A percentile compares a stretch with the other conserved stretches of the same genome.
Evolutionary conservation across 2,329 filamentous ascomycete genomes (phyloP).

Genomic region (Apiospora hydei): DNA sequence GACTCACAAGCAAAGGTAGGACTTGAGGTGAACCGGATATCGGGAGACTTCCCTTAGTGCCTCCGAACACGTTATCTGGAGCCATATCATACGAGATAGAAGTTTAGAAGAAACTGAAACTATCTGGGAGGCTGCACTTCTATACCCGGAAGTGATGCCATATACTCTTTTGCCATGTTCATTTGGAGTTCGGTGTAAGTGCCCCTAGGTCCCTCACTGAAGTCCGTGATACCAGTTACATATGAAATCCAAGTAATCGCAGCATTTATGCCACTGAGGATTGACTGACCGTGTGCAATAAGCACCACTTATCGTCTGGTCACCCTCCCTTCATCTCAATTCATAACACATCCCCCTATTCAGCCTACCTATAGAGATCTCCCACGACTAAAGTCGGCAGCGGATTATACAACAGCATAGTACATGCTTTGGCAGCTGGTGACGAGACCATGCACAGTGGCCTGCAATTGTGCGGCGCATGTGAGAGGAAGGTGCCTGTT

Average conservation of each 20-base stretch:
- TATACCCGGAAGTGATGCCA: not conserved
- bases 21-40: not conserved
- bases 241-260: not conserved
- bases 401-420: not conserved
- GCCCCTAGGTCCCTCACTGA: not conserved
- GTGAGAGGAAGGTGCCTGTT: not conserved
- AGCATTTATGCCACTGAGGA: too few relatives aligned
- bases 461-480: not conserved
- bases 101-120: not conserved
- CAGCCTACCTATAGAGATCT: too few relatives aligned
- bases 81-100: not conserved
- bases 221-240: not conserved
- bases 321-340: not conserved
- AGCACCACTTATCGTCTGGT: not conserved
- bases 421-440: not conserved
- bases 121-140: not conserved
- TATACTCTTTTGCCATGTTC: not conserved
- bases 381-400: too few relatives aligned
- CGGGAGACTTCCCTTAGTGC: not conserved
- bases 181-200: not conserved
- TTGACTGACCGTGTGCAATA: too few relatives aligned
- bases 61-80: not conserved
- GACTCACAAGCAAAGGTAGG: not conserved
- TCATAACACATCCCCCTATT: not conserved
- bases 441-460: not conserved